Conservation (phyloP, 257 asterid species). For the Avicennia marina region DNA sequence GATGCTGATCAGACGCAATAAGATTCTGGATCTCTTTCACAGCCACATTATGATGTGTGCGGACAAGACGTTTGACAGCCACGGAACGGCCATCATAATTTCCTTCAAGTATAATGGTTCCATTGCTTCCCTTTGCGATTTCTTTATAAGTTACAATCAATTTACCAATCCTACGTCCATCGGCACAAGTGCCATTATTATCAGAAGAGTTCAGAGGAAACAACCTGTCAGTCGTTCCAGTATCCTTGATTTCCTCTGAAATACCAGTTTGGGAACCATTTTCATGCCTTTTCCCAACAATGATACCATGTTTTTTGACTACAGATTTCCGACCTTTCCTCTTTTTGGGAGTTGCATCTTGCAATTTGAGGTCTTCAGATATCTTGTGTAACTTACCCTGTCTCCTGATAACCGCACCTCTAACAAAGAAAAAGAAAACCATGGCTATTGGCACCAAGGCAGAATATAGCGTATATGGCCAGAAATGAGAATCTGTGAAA, state of each 20-base stretch:
- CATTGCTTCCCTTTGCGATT: constrained; percentile 91
- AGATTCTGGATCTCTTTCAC: constrained; percentile 85
- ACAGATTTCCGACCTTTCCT: constrained; percentile 55
- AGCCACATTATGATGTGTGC: constrained; percentile 81
- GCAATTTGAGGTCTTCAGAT: constrained; percentile 36
- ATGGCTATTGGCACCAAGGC: constrained; percentile 30
- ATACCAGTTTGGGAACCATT: constrained; percentile 15
- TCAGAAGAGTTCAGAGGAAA: constrained; percentile 23
- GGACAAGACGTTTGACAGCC: constrained; percentile 87
- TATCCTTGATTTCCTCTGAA: constrained; percentile 20
- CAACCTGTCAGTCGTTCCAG: constrained; percentile 13
- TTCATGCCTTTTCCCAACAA: constrained; percentile 25
- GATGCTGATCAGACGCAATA: constrained; percentile 87
- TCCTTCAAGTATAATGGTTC: constrained; percentile 85
- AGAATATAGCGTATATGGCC: constrained; percentile 35
- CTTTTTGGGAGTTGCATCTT: constrained; percentile 40
- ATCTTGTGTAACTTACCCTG: constrained; percentile 18
- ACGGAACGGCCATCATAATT: constrained; percentile 79
- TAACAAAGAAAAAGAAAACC: constrained; percentile 23
- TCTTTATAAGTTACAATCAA: constrained; percentile 50
- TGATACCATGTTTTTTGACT: constrained; percentile 27
- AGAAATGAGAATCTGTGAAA: constrained; percentile 24
- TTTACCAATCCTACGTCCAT: constrained; percentile 72
- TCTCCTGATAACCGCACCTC: constrained; percentile 19
- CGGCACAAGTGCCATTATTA: constrained; percentile 14